These are phyloP conservation scores for Candida pseudoglaebosa DNA, from an alignment of 805 yeast species.

Conservation along the genomic window DNA sequence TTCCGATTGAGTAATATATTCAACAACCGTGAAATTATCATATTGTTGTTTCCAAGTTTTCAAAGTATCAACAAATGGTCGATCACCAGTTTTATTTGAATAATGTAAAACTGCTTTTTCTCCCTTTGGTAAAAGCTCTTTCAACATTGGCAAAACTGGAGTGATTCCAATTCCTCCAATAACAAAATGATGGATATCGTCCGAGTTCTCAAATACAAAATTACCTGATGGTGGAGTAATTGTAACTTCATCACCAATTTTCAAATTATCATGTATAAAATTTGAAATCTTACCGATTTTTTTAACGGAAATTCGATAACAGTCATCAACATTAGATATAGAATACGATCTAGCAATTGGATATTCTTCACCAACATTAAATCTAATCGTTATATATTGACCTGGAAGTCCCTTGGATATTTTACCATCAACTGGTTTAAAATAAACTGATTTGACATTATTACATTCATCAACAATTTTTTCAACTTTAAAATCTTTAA, in stretches of 20 bases:
- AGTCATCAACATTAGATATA: conserved; percentile 39
- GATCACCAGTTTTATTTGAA: conserved; percentile 22
- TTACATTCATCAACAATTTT: conserved; percentile 40
- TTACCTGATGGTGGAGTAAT: conserved; percentile 62
- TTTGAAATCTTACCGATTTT: conserved; percentile 51
- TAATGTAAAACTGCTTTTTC: conserved; percentile 30
- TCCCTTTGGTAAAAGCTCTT: conserved; percentile 30
- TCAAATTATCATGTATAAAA: conserved; percentile 43
- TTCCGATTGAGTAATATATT: conserved; percentile 17
- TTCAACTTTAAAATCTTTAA: conserved; percentile 47
- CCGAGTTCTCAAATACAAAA: conserved; percentile 31
- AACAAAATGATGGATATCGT: conserved; percentile 33
- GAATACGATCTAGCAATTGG: conserved; percentile 59
- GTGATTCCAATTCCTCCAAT: conserved; percentile 70
- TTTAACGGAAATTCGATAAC: conserved; percentile 58
- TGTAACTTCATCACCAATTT: conserved; percentile 45
- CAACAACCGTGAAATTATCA: conserved; percentile 16
- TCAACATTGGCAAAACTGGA: conserved; percentile 53
- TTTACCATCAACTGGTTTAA: conserved; percentile 41
- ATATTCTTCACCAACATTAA: conserved; percentile 27
- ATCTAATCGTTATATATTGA: conserved; percentile 41
- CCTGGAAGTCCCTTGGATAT: conserved; percentile 28
- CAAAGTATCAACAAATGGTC: conserved; percentile 25
- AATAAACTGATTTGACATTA: conserved; percentile 49
- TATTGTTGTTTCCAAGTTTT: conserved; percentile 12